Base-by-base conservation (phyloP, 441 rosid species). In the Biscutella laevigata region DNA sequence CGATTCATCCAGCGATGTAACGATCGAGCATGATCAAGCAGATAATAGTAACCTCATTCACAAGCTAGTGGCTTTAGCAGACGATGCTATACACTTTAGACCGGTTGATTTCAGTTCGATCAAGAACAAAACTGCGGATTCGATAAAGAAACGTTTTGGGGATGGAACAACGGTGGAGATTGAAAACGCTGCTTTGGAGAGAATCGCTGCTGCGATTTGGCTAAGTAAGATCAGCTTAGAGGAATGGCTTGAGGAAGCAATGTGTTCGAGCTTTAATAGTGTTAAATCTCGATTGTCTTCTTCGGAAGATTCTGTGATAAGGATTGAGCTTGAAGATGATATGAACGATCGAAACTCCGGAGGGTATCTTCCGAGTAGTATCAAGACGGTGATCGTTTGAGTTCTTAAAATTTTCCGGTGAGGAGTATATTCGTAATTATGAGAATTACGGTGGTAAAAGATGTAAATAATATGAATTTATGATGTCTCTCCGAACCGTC, bases 1-100 rank as follows among this genome's bases (percentile, higher is more conserved):
- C 8, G 82, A 48, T 58, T 83, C 88, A 34, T 91, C 96, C 0
- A 92, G 98, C 12, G 96, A 83, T 69, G 74, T 92, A 21, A 92
- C 98, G 0, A 53, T 76, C 4, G 95, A 92, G 40, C 82, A 80
- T 1, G 95, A 86, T 50, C 82, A 72, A 19, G 98, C 80, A 42
- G 78, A 69, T 9, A 32, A 45, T 45, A 25, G 55, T 2, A 72
- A 61, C 68, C 74, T 72, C 5, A 60, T 68, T 6, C 83, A 71
- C 20, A 76, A 81, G 67, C 70, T 72, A 10, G 76, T 80, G 29
- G 67, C 65, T 53, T 63, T 54, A 2, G 79, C 83, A 0, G 95
- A 85, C 4, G 70, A 73, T 26, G 49, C 74, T 36, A 75, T 88
- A 50, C 73, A 70, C 54, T 91, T 91, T 75, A 80, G 73, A 64